Evolutionary conservation across 495 filamentous ascomycete genomes (phyloP).

Genomic region (Cercophora newfieldiana): DNA sequence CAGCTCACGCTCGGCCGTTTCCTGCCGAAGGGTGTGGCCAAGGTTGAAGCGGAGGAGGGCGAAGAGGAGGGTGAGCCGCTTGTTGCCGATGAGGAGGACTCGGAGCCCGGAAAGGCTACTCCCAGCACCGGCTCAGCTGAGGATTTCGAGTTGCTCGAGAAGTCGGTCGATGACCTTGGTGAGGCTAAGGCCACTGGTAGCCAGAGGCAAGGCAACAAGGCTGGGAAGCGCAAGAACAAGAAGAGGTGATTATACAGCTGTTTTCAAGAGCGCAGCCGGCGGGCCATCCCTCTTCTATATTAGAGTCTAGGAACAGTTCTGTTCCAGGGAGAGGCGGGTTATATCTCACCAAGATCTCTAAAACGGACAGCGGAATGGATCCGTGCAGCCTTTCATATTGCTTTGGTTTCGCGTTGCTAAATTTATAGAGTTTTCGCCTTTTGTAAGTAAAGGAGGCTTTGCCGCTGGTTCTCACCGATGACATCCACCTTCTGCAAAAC

Average conservation of each 20-base stretch:
- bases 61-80: slow-evolving; percentile 19
- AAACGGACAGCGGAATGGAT: not conserved
- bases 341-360: not conserved
- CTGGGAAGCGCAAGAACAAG: slow-evolving; percentile 49
- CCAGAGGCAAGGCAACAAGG: slow-evolving; percentile 41
- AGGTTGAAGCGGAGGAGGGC: slow-evolving; percentile 39
- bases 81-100: slow-evolving; percentile 40
- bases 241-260: slow-evolving; percentile 38
- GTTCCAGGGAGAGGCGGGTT: not conserved
- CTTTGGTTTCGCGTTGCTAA: not conserved
- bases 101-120: slow-evolving; percentile 42
- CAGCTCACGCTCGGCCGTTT: slow-evolving; percentile 57
- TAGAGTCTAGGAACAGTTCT: not conserved
- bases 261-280: slow-evolving; percentile 1
- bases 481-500: not conserved
- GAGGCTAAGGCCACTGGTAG: slow-evolving; percentile 44
- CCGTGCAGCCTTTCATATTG: not conserved
- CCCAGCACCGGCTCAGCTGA: slow-evolving; percentile 51
- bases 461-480: no score
- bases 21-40: slow-evolving; percentile 38
- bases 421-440: not conserved
- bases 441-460: not conserved
- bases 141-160: slow-evolving; percentile 59
- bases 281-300: not conserved
- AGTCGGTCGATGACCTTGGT: slow-evolving; percentile 46